Conservation (phyloP, 495 filamentous ascomycete genomes). For the Umbilicaria muhlenbergii region DNA sequence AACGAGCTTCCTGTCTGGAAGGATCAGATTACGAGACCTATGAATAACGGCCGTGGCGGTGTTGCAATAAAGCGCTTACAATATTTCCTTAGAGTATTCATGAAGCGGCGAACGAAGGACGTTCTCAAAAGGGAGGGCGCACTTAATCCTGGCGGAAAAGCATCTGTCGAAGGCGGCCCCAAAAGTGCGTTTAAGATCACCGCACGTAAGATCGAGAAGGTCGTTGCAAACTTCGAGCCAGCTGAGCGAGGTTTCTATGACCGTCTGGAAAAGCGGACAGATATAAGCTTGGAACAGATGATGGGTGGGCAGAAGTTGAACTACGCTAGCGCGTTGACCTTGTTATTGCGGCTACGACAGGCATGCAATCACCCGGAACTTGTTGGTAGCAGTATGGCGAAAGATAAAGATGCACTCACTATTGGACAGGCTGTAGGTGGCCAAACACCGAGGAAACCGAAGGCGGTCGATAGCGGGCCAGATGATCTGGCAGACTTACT, state of each 20-base stretch:
- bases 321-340: slow-evolving; percentile 71
- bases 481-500: slow-evolving; percentile 78
- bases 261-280: slow-evolving; percentile 65
- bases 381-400: slow-evolving; percentile 66
- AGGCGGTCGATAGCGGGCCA: slow-evolving; percentile 38
- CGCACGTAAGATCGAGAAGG: slow-evolving; percentile 68
- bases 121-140: slow-evolving; percentile 73
- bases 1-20: slow-evolving; percentile 72
- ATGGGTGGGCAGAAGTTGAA: slow-evolving; percentile 57
- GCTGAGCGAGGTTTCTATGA: slow-evolving; percentile 77
- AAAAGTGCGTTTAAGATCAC: slow-evolving; percentile 67
- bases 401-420: slow-evolving; percentile 70
- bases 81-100: slow-evolving; percentile 71
- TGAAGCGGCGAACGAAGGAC: slow-evolving; percentile 94
- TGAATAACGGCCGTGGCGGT: slow-evolving; percentile 72
- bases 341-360: slow-evolving; percentile 78
- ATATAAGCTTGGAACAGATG: slow-evolving; percentile 75
- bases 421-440: slow-evolving; percentile 35
- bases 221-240: slow-evolving; percentile 62
- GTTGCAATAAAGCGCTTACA: slow-evolving; percentile 83
- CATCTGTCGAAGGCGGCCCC: slow-evolving; percentile 24
- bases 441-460: slow-evolving; percentile 30
- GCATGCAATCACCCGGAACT: slow-evolving; percentile 88
- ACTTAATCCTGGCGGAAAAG: slow-evolving; percentile 51
- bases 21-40: slow-evolving; percentile 67